Conservation (phyloP, 139 green algal species). For the Micromonas pusilla region DNA sequence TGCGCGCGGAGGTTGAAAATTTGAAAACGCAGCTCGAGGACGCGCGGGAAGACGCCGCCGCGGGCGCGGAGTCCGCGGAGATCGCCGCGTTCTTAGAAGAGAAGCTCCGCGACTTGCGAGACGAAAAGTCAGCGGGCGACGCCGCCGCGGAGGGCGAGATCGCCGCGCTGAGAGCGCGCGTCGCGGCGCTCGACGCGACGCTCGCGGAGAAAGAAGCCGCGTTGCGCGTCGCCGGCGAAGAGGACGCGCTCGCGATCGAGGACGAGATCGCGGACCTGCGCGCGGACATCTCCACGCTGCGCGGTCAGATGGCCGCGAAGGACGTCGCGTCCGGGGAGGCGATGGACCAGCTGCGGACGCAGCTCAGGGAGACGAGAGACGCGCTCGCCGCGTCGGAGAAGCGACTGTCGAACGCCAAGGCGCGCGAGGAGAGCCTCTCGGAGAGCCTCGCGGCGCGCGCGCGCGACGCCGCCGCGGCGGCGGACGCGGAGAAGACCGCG, state of each 20-base stretch:
- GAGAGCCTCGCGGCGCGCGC: not conserved
- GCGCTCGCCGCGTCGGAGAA: not conserved
- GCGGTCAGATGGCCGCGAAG: not conserved
- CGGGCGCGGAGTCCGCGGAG: no score
- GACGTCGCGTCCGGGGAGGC: not conserved
- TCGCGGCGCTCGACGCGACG: no score
- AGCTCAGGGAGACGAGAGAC: not conserved
- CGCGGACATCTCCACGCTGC: not conserved
- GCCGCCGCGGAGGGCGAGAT: no score
- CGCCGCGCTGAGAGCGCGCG: no score
- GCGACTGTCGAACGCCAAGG: not conserved
- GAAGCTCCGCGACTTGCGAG: no score
- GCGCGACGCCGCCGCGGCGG: not conserved
- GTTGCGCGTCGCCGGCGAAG: no score
- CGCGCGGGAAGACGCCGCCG: no score
- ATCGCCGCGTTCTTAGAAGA: no score
- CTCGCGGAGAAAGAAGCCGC: no score
- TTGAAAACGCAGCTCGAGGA: not conserved
- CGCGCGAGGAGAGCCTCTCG: not conserved
- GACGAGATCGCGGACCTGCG: not conserved
- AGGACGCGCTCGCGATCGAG: not conserved
- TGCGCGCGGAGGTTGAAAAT: not conserved
- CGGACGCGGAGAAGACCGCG: not conserved
- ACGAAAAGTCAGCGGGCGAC: no score
- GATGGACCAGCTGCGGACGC: not conserved